Evolutionary conservation across 306 rosid species (phyloP).

Genomic region (Citrullus amarus): DNA sequence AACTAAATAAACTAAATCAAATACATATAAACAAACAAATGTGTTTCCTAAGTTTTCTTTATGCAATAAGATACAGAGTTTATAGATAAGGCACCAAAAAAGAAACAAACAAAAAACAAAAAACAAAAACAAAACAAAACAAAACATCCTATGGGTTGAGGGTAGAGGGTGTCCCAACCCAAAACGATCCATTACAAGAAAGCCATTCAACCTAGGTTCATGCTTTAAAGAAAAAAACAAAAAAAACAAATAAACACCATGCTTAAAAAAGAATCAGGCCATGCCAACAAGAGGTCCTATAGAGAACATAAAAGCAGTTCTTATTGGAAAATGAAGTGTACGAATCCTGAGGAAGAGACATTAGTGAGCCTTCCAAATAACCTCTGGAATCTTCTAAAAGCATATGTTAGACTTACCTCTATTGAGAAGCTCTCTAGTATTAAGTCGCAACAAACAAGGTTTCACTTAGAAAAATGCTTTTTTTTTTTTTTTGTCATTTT

Average conservation of each 20-base stretch:
- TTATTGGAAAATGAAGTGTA: not conserved
- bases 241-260: not conserved
- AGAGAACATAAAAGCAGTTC: not conserved
- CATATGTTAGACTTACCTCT: not conserved
- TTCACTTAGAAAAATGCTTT: not conserved
- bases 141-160: not conserved
- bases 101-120: not conserved
- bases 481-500: not conserved
- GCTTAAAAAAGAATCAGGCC: not conserved
- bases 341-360: not conserved
- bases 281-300: not conserved
- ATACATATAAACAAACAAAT: not conserved
- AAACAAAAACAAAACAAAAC: no score
- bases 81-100: not conserved
- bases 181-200: not conserved
- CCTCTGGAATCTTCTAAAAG: not conserved
- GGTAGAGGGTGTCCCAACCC: not conserved
- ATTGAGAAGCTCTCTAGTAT: not conserved
- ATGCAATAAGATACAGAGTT: not conserved
- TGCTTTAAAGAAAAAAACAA: not conserved
- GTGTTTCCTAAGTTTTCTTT: no score
- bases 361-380: not conserved
- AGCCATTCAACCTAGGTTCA: not conserved
- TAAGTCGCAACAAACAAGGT: not conserved
- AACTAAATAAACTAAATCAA: not conserved